Evolutionary conservation across 2,329 filamentous ascomycete genomes (phyloP), one percentile per base, ranked within the genome.

Genomic region (Cladosporium sp.): DNA sequence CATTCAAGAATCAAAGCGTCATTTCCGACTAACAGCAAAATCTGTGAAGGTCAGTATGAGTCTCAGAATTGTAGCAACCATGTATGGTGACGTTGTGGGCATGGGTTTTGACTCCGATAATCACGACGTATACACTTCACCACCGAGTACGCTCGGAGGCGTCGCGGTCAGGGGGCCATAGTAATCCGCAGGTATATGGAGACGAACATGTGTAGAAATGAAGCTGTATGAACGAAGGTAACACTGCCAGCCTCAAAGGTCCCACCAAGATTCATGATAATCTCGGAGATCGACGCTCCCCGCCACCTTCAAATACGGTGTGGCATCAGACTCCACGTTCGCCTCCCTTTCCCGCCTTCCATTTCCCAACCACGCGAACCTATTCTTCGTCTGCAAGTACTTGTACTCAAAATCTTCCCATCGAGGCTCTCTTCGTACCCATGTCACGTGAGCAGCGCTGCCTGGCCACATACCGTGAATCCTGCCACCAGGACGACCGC

Each of bases 391-490:
- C 51, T 79, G 78, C 46, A 79, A 71, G 65, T 83, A 81, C 3
- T 79, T 80, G 70, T 84, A 87, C 65, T 85, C 83, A 76, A 79
- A 87, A 68, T 88, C 85, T 70, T 88, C 85, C 84, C 85, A 87
- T 6, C 85, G 75, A 0, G 85, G 85, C 48, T 84, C 81, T 18
- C 73, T 78, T n/a, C 86, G 81, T 11, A 88, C 80, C 11, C 84
- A 80, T 3, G 86, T 88, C 26, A 86, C 75, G 70, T 89, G 87
- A 0, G 83, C 81, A 1, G 88, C 88, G 69, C 86, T 89, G 0
- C 89, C 89, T 0, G 89, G 90, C 85, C 89, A 92, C 7, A 90
- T 73, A 0, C 88, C 89, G 68, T 90, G 87, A 26, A 92, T 87
- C 5, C 88, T 79, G 0, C 82, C 84, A 0, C 88, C 89, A 25